Conservation (phyloP, 2,329 filamentous ascomycete species). For the Emergomyces orientalis region DNA sequence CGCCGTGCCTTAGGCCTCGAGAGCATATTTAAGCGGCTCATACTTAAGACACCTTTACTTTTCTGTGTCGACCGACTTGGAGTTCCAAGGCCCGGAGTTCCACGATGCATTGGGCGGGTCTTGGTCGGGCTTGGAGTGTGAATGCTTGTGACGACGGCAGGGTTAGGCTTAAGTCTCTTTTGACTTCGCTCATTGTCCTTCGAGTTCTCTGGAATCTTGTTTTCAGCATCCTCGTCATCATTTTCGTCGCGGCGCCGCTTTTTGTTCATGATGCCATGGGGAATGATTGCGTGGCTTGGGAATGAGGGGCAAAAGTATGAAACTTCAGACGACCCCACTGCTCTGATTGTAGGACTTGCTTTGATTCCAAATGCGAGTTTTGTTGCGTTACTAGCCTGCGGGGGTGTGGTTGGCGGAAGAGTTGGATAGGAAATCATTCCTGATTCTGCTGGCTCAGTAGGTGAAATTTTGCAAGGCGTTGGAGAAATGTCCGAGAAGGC, state of each 20-base stretch:
- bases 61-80: slow-evolving; percentile 20
- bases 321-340: slow-evolving; percentile 29
- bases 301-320: slow-evolving; percentile 17
- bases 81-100: slow-evolving; percentile 18
- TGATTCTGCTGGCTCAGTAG: slow-evolving; percentile 26
- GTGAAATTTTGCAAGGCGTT: slow-evolving; percentile 32
- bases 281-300: slow-evolving; percentile 27
- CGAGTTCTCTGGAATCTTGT: slow-evolving; percentile 24
- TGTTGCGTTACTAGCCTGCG: slow-evolving; percentile 19
- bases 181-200: slow-evolving; percentile 23
- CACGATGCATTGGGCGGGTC: slow-evolving; percentile 8
- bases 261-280: slow-evolving; percentile 35
- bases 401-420: slow-evolving; percentile 31
- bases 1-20: slow-evolving; percentile 36
- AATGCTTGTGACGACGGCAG: slow-evolving; percentile 16
- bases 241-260: slow-evolving; percentile 29
- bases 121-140: slow-evolving; percentile 30
- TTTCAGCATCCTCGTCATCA: slow-evolving; percentile 28
- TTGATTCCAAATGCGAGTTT: slow-evolving; percentile 13
- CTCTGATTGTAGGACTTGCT: slow-evolving; percentile 32
- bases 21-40: slow-evolving; percentile 42
- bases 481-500: slow-evolving; percentile 31
- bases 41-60: slow-evolving; percentile 29
- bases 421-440: slow-evolving; percentile 27
- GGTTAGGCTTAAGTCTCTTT: slow-evolving; percentile 29